A percentile compares a stretch with the other conserved stretches of the same genome.
These are phyloP conservation scores for Kalmanozyma brasiliensis DNA, from an alignment of 1,284 basidiomycete species.

Conservation along the genomic window DNA sequence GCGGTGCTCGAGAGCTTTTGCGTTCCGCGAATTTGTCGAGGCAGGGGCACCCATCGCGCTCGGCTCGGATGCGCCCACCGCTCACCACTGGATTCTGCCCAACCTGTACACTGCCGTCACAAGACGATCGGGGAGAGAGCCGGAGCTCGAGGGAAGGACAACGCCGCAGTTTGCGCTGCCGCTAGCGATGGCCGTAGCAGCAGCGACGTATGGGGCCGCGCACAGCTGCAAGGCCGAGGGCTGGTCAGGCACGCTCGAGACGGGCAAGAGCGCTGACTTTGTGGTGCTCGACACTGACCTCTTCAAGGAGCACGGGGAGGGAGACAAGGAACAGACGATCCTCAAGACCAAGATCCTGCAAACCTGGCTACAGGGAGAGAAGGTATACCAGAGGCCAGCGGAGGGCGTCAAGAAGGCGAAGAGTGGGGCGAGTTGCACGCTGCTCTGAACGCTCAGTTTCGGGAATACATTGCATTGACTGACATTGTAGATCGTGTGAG, in stretches of 20 bases:
- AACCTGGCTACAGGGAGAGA: slow-evolving; percentile 39
- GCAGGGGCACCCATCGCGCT: slow-evolving; percentile 42
- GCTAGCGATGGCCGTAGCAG: slow-evolving; percentile 37
- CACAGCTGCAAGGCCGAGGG: slow-evolving; percentile 45
- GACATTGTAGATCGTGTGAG: too few relatives aligned
- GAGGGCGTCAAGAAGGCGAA: background rate
- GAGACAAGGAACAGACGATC: slow-evolving; percentile 33
- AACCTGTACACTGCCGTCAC: slow-evolving; percentile 48
- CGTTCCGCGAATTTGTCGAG: slow-evolving; percentile 47
- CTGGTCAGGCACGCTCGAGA: slow-evolving; percentile 33
- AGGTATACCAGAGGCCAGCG: slow-evolving; percentile 22
- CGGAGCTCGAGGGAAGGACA: slow-evolving; percentile 20
- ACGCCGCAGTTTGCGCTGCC: slow-evolving; percentile 50
- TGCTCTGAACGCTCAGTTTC: background rate
- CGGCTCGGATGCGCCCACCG: slow-evolving; percentile 47
- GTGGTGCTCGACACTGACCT: slow-evolving; percentile 47
- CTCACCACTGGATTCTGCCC: slow-evolving; percentile 39
- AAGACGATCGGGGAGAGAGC: slow-evolving; percentile 33
- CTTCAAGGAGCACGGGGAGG: slow-evolving; percentile 29
- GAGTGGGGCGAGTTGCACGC: background rate
- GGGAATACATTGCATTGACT: background rate
- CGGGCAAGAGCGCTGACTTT: slow-evolving; percentile 48
- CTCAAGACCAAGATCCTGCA: slow-evolving; percentile 42
- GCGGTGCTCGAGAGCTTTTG: slow-evolving; percentile 41
- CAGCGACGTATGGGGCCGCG: slow-evolving; percentile 43